These are phyloP conservation scores for Corchorus olitorius DNA, from an alignment of 345 rosid genomes.

Conservation along the genomic window DNA sequence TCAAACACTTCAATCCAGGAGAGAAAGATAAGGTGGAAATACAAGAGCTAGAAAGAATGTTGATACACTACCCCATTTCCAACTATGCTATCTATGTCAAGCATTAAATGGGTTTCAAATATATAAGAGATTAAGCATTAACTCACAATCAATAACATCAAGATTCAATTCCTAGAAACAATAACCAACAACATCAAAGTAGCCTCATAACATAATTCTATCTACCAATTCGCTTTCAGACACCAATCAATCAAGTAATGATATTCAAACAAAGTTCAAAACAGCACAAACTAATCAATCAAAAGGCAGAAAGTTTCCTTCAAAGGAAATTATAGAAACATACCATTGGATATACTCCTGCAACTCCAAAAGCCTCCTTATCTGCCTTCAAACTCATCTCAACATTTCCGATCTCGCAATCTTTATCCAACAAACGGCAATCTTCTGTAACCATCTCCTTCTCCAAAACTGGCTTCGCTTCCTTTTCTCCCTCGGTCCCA, in stretches of 20 bases:
- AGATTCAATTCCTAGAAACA: not conserved
- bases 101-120: not conserved
- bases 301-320: not conserved
- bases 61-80: not conserved
- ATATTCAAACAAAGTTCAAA: conserved; percentile 6
- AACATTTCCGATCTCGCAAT: conserved; percentile 43
- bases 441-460: conserved; percentile 30
- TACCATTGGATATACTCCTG: conserved; percentile 50
- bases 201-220: not conserved
- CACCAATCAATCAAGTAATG: conserved; percentile 7
- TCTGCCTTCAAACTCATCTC: conserved; percentile 34
- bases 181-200: not conserved
- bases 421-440: conserved; percentile 20
- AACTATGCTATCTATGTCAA: not conserved
- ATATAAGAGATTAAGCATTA: not conserved
- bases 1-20: conserved; percentile 1
- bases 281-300: not conserved
- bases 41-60: not conserved
- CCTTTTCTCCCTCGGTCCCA: conserved; percentile 42
- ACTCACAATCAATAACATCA: conserved; percentile 3
- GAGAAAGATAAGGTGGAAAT: not conserved
- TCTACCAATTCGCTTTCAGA: not conserved
- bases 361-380: conserved; percentile 36
- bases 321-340: not conserved
- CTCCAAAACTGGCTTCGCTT: conserved; percentile 16